Evolutionary conservation across 2,329 filamentous ascomycete species (phyloP), one percentile per base, ranked within the genome.

Genomic region (Dothistroma septosporum): DNA sequence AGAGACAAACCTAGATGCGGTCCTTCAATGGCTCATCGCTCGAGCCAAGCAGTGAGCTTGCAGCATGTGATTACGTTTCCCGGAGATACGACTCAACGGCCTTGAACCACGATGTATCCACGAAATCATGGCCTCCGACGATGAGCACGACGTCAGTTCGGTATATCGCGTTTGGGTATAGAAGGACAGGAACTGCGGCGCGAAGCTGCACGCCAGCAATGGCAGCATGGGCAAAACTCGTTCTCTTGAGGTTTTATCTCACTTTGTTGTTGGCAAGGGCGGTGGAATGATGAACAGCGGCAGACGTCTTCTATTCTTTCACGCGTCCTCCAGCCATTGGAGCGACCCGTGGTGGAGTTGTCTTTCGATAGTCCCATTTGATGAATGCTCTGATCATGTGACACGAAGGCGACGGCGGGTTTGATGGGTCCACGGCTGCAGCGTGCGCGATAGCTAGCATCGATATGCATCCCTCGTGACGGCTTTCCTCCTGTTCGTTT

Each of bases 1-100:
- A 76, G 94, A 99, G 79, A 99, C 93, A 60, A 99, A 99, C 78
- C 86, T 99, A 66, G 93, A 99, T 73, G 94, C 93, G 7, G 94
- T 99, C 56, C 82, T 99, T 70, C 90, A 96, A 75, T 99, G 94
- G 90, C 82, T 99, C 75, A 93, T 99, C 76, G 93, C 92, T 68
- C 89, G 90, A 75, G 88, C 92, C 65, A 91, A 83, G 74, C 87
- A 87, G 78, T 92, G 68, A 66, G 16, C 22, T 49, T 48, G 31
- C 52, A 54, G 46, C 47, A 52, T 44, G 41, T 19, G 46, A 53
- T 63, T 50, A 63, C 58, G 44, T 61, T 56, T 59, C 57, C 61
- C 61, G 58, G 60, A 63, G 53, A 63, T 58, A 56, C 52, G 50
- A 59, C 31, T 55, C 28, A 55, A 66, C 64, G 64, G 63, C 64